Conservation (phyloP, 2,329 filamentous ascomycete genomes). For the Ramularia collo-cygni region DNA sequence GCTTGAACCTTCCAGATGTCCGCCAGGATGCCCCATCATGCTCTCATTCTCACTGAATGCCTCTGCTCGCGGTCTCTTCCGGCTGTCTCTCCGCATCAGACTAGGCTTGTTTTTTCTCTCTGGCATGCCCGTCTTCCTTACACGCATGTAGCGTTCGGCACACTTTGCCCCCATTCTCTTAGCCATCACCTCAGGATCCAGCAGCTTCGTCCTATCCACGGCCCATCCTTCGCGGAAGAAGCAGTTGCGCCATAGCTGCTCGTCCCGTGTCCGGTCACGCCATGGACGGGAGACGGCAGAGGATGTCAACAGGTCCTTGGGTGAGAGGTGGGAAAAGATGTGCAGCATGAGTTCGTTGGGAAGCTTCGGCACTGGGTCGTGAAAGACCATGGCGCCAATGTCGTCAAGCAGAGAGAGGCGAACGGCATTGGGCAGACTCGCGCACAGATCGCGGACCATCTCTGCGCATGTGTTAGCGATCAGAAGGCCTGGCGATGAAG, state of each 20-base stretch:
- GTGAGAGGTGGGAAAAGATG: constrained; percentile 79
- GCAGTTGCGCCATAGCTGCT: constrained; percentile 75
- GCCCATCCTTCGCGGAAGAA: constrained; percentile 81
- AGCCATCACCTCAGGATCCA: constrained; percentile 14
- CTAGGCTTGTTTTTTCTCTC: constrained; percentile 19
- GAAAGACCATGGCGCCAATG: constrained; percentile 62
- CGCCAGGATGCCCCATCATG: too few species aligned
- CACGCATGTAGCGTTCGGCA: constrained; percentile 40
- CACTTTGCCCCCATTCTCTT: constrained; percentile 10
- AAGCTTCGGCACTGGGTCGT: constrained; percentile 80
- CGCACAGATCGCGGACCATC: constrained; percentile 10
- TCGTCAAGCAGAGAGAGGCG: constrained; percentile 15
- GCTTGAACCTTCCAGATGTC: constrained; percentile 5
- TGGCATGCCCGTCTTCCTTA: constrained; percentile 57
- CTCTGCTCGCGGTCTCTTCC: constrained; percentile 27
- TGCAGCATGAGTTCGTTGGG: constrained; percentile 87
- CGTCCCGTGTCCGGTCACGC: constrained; percentile 74
- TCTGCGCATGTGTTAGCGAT: constrained; percentile 3
- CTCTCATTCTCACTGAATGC: constrained; percentile 28
- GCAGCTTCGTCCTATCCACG: constrained; percentile 25
- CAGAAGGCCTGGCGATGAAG: background rate
- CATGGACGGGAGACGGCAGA: constrained; percentile 74
- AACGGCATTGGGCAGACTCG: constrained; percentile 12
- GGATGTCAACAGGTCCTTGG: constrained; percentile 69
- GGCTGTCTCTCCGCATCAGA: constrained; percentile 19